phyloP scores from a whole-genome alignment of 2,329 filamentous ascomycete species.

The Aspergillus versicolor region DNA sequence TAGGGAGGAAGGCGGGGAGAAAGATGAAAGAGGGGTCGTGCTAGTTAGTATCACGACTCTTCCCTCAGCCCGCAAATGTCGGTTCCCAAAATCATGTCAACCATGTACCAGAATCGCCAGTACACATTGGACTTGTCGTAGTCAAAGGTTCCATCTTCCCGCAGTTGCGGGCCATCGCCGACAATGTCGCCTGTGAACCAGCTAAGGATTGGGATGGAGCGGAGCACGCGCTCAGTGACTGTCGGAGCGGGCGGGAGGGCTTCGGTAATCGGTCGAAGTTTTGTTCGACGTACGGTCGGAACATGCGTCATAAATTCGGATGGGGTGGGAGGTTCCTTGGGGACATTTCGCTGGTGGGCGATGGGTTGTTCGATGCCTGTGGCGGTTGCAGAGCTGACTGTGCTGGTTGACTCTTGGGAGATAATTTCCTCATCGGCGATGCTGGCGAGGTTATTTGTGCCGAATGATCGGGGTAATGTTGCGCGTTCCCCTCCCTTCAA shows the following conservation, averaged over 20 bases:
- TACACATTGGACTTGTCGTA: constrained; percentile 63
- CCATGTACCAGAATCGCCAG: constrained; percentile 59
- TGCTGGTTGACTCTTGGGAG: constrained; percentile 37
- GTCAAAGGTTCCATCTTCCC: constrained; percentile 60
- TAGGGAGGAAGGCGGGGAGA: not conserved
- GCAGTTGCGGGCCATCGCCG: constrained; percentile 45
- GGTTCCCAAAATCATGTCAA: constrained; percentile 58
- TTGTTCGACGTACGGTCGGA: constrained; percentile 64
- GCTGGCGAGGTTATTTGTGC: constrained; percentile 36
- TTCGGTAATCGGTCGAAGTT: constrained; percentile 67
- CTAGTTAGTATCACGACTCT: constrained; percentile 36
- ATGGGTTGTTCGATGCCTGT: constrained; percentile 24
- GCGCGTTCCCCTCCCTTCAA: constrained; percentile 16
- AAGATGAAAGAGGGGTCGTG: not conserved
- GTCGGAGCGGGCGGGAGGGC: constrained; percentile 70
- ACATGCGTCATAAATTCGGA: constrained; percentile 57
- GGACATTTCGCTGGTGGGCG: constrained; percentile 29
- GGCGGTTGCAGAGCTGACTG: constrained; percentile 44
- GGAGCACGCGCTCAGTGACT: constrained; percentile 61
- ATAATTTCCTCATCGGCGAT: constrained; percentile 32
- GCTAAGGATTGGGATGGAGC: constrained; percentile 66
- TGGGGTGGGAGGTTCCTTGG: constrained; percentile 34
- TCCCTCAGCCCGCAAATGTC: constrained; percentile 62
- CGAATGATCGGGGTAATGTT: constrained; percentile 43
- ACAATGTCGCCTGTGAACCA: constrained; percentile 65